A percentile compares a stretch with the other conserved stretches of the same genome.
Conservation (phyloP, 768 basidiomycete genomes). For the Pulveroboletus ravenelii region DNA sequence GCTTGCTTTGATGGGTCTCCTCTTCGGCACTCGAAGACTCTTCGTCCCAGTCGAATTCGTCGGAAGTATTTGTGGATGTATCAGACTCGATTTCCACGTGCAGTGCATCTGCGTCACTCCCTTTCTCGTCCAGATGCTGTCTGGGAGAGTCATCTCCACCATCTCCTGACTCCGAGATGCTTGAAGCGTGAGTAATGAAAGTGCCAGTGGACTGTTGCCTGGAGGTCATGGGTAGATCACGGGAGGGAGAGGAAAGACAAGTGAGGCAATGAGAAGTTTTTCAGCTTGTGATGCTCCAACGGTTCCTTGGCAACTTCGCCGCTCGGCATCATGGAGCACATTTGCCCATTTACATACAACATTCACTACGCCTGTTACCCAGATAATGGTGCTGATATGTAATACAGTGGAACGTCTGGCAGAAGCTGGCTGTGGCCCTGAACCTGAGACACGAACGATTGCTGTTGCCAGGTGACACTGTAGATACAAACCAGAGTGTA, state of each 20-base stretch:
- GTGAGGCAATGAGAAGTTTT: background rate
- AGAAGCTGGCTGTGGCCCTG: background rate
- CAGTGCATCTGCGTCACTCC: slow-evolving; percentile 5
- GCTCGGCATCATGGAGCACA: background rate
- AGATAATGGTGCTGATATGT: background rate
- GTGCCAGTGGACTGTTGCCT: slow-evolving; percentile 6
- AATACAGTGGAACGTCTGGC: background rate
- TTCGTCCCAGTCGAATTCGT: slow-evolving; percentile 75
- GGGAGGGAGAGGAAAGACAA: background rate
- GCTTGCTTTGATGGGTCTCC: slow-evolving; percentile 26
- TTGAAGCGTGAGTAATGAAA: slow-evolving; percentile 4
- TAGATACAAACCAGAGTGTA: background rate
- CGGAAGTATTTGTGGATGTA: slow-evolving; percentile 55
- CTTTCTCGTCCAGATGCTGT: slow-evolving; percentile 10
- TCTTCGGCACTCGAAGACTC: slow-evolving; percentile 35
- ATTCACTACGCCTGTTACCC: background rate
- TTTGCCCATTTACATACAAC: slow-evolving; percentile 7
- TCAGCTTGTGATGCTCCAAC: slow-evolving; percentile 3
- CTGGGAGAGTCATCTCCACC: background rate
- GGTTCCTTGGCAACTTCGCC: background rate
- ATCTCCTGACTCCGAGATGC: slow-evolving; percentile 8
- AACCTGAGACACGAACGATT: background rate
- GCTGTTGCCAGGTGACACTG: background rate
- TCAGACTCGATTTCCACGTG: slow-evolving; percentile 23
- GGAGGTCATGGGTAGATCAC: slow-evolving; percentile 15